Evolutionary conservation across 2,329 filamentous ascomycete species (phyloP).

Genomic region (Trichophyton simii): DNA sequence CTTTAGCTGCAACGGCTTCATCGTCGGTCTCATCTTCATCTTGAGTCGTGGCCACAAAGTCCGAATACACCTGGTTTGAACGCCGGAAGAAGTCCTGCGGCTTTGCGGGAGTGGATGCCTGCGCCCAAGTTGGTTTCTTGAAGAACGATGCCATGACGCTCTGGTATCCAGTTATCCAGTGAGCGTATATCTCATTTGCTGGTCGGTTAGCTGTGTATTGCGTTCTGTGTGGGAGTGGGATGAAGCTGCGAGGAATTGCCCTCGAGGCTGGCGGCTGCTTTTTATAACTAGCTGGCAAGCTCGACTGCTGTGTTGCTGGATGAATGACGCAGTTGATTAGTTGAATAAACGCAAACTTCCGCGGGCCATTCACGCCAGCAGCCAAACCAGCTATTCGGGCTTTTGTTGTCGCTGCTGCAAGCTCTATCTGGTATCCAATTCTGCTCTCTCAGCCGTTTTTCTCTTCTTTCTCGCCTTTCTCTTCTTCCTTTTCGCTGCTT

Average conservation of each 20-base stretch:
- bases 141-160: conserved; percentile 30
- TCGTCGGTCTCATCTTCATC: conserved; percentile 10
- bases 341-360: not conserved
- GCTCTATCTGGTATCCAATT: too few species aligned
- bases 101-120: conserved; percentile 22
- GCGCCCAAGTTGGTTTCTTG: conserved; percentile 43
- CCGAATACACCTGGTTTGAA: conserved; percentile 35
- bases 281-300: not conserved
- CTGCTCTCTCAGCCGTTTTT: not conserved
- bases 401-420: not conserved
- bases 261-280: not conserved
- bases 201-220: not conserved
- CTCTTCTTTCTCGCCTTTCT: not conserved
- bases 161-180: not conserved
- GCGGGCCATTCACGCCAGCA: not conserved
- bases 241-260: not conserved
- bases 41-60: conserved; percentile 29
- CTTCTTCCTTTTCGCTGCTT: not conserved
- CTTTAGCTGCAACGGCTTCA: conserved; percentile 10
- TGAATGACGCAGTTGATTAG: not conserved
- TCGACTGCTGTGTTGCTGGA: not conserved
- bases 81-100: conserved; percentile 38
- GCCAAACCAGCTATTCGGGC: not conserved
- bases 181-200: not conserved
- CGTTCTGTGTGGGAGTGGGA: not conserved